Evolutionary conservation across 305 asterid genomes (phyloP).

Genomic region (Fraxinus baroniana): DNA sequence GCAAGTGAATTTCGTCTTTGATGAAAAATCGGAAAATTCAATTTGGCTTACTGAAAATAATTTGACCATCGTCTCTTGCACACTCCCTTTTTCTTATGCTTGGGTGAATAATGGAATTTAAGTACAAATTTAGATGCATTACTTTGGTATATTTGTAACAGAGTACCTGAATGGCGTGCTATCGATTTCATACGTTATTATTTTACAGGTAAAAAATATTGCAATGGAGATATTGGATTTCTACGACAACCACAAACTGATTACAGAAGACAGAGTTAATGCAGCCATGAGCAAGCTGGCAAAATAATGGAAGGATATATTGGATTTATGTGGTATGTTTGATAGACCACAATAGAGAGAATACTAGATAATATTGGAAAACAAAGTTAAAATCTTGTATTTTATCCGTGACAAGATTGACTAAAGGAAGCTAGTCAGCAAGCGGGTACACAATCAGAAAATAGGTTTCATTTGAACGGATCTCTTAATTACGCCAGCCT

Average conservation of each 20-base stretch:
- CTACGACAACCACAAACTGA: constrained; percentile 71
- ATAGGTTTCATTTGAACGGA: not conserved
- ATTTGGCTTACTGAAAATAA: not conserved
- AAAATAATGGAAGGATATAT: constrained; percentile 24
- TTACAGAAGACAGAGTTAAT: constrained; percentile 67
- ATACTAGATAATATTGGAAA: not conserved
- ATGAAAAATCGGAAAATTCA: not conserved
- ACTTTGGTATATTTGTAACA: not conserved
- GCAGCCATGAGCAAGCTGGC: constrained; percentile 74
- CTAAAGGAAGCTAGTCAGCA: not conserved
- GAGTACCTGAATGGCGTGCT: not conserved
- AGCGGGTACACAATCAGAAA: not conserved
- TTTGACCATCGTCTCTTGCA: not conserved
- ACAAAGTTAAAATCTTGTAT: not conserved
- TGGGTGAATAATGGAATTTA: not conserved
- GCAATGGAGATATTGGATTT: constrained; percentile 95
- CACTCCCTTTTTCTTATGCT: not conserved
- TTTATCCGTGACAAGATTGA: not conserved
- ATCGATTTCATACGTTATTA: not conserved
- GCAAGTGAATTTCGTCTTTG: not conserved
- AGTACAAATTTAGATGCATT: not conserved
- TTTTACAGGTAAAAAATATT: constrained; percentile 81
- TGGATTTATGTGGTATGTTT: not conserved
- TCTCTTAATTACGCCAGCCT: not conserved
- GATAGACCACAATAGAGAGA: not conserved